Percentiles rank a stretch among this genome's conserved stretches.
phyloP scores from a whole-genome alignment of 2,329 filamentous ascomycete genomes.

The Trichophyton schoenleinii region DNA sequence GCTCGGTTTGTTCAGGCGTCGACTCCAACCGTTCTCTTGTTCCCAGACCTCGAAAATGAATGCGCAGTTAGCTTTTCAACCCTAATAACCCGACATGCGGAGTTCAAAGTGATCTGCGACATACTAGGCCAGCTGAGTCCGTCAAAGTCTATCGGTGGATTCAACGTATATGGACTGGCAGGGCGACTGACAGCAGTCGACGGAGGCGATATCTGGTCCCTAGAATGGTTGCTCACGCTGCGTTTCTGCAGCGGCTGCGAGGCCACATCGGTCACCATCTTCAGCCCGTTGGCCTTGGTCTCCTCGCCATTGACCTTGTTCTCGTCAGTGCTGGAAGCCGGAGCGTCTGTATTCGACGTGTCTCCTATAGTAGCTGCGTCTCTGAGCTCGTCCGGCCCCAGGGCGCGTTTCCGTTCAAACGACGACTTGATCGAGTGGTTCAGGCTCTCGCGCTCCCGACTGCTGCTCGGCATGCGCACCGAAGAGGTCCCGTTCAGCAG shows the following conservation, averaged over 20 bases:
- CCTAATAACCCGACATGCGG: background rate
- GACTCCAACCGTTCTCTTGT: slow-evolving; percentile 43
- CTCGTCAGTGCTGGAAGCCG: background rate
- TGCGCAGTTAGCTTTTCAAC: background rate
- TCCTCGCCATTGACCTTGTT: background rate
- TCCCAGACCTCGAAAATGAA: slow-evolving; percentile 27
- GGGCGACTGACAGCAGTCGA: slow-evolving; percentile 39
- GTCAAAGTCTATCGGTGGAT: slow-evolving; percentile 41
- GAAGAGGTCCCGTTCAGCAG: slow-evolving; percentile 45
- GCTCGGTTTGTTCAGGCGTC: slow-evolving; percentile 45
- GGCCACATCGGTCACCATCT: slow-evolving; percentile 9
- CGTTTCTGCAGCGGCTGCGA: slow-evolving; percentile 4
- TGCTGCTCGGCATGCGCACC: slow-evolving; percentile 37
- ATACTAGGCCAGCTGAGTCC: slow-evolving; percentile 42
- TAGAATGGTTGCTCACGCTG: slow-evolving; percentile 38
- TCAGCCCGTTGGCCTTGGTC: slow-evolving; percentile 6
- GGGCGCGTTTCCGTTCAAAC: slow-evolving; percentile 29
- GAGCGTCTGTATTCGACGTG: background rate
- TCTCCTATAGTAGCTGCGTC: slow-evolving; percentile 32
- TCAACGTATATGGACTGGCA: slow-evolving; percentile 38
- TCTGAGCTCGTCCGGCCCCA: slow-evolving; percentile 15
- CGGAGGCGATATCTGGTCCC: slow-evolving; percentile 40
- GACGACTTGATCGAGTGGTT: slow-evolving; percentile 48
- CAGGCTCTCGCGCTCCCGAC: slow-evolving; percentile 45
- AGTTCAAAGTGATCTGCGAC: slow-evolving; percentile 15